These are phyloP conservation scores for Fagopyrum esculentum DNA, from an alignment of 148 eudicot genomes.

Conservation along the genomic window DNA sequence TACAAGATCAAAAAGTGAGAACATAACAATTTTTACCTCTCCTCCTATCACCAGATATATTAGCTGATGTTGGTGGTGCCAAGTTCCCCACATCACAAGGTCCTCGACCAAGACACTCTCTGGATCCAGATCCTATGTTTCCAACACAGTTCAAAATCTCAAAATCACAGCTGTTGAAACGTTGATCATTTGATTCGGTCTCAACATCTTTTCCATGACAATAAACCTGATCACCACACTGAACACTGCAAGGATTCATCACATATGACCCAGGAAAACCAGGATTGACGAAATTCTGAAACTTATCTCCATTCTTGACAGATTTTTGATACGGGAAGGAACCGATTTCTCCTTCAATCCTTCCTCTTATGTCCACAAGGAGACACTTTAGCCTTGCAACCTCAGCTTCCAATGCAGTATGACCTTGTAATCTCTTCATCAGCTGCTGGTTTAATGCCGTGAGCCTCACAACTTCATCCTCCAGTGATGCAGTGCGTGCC, in stretches of 20 bases:
- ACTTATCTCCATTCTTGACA: slow-evolving; percentile 37
- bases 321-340: slow-evolving; percentile 88
- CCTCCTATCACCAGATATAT: slow-evolving; percentile 39
- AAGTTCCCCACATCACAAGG: slow-evolving; percentile 45
- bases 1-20: not conserved
- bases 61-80: slow-evolving; percentile 19
- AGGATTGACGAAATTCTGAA: slow-evolving; percentile 33
- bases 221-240: slow-evolving; percentile 59
- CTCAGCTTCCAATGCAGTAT: slow-evolving; percentile 74
- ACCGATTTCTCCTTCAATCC: slow-evolving; percentile 93
- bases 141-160: slow-evolving; percentile 61
- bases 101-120: slow-evolving; percentile 24
- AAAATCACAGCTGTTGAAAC: slow-evolving; percentile 54
- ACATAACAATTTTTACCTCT: slow-evolving; percentile 37
- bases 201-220: slow-evolving; percentile 47
- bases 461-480: slow-evolving; percentile 81
- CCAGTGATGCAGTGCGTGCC: slow-evolving; percentile 71
- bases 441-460: slow-evolving; percentile 78
- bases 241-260: slow-evolving; percentile 68
- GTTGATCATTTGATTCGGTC: slow-evolving; percentile 33
- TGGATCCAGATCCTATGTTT: slow-evolving; percentile 36
- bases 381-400: slow-evolving; percentile 80
- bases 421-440: slow-evolving; percentile 73
- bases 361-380: slow-evolving; percentile 88
- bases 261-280: slow-evolving; percentile 44